Evolutionary conservation across 208 protist genomes (phyloP), one percentile per base, ranked within the genome.

Genomic region (Perkinsela sp.): DNA sequence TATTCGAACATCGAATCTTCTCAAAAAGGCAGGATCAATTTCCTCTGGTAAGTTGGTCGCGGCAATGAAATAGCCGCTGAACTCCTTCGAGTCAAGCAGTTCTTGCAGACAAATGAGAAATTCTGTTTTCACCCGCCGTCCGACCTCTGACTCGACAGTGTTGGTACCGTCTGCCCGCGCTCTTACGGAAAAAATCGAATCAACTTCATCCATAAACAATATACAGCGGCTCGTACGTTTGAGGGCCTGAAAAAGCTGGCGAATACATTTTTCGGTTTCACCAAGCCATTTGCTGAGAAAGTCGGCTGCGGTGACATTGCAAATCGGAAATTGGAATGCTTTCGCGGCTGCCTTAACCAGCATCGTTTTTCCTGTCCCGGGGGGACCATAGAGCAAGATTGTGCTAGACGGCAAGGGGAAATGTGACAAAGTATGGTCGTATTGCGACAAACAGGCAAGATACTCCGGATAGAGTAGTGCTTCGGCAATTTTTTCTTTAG

Each of bases 341-440:
- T 98, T 99, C 0, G 97, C 96, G 15, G 99, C 85, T 0, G 97
- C 97, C 65, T 96, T 79, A 0, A 96, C 97, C 30, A 94, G 81
- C 1, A 99, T 78, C 0, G 97, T 99, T 79, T 99, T 99, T 67
- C 96, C 96, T 0, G 93, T 98, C 29, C 97, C 97, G 28, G 97
- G 96, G n/a, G 96, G 96, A 0, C 97, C 96, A 77, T 98, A 98
- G n/a, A 99, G 79, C 2, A 99, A 83, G 32, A 99, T 91, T 65
- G 96, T 96, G 75, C 98, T 99, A 31, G 96, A 96, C 67, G 97
- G 96, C 1, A 83, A 86, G 6, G 83, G 82, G n/a, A n/a, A n/a
- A n/a, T n/a, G n/a, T n/a, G n/a, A n/a, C n/a, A 89, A 69, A 15
- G 82, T 83, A 29, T 81, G 83, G 30, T 77, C 78, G 66, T 28